Conservation (phyloP, 1,284 basidiomycete genomes). For the Cronartium quercuum region DNA sequence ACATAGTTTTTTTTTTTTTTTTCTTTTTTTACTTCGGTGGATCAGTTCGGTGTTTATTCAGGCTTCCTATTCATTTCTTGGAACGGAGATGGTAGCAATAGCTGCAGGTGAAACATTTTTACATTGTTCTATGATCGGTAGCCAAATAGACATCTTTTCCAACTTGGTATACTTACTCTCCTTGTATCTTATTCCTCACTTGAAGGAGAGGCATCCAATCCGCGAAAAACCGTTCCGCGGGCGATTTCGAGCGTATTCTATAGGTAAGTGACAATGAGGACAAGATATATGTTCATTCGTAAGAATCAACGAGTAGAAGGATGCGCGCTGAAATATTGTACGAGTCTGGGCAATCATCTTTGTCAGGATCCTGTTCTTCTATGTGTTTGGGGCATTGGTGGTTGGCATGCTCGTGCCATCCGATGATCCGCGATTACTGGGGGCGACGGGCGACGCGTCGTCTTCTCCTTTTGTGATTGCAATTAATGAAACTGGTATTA, state of each 20-base stretch:
- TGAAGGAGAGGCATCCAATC: conserved; percentile 60
- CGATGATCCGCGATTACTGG: conserved; percentile 42
- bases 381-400: conserved; percentile 42
- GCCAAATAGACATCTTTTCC: no score
- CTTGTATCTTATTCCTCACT: conserved; percentile 44
- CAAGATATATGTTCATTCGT: background rate
- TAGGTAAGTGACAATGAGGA: conserved; percentile 41
- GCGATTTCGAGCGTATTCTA: conserved; percentile 73
- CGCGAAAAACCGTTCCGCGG: conserved; percentile 68
- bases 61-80: conserved; percentile 31
- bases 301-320: background rate
- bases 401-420: conserved; percentile 43
- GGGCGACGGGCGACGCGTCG: conserved; percentile 40
- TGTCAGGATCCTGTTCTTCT: conserved; percentile 43
- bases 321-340: background rate
- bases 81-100: conserved; percentile 37
- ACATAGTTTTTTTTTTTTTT: conserved; percentile 59
- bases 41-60: conserved; percentile 47
- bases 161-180: no score
- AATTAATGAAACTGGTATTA: conserved; percentile 49
- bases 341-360: background rate
- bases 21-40: conserved; percentile 64
- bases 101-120: background rate
- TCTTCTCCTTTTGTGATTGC: conserved; percentile 48
- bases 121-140: no score